These are phyloP conservation scores for Auricularia sp. DNA, from an alignment of 768 basidiomycete genomes.

Conservation along the genomic window DNA sequence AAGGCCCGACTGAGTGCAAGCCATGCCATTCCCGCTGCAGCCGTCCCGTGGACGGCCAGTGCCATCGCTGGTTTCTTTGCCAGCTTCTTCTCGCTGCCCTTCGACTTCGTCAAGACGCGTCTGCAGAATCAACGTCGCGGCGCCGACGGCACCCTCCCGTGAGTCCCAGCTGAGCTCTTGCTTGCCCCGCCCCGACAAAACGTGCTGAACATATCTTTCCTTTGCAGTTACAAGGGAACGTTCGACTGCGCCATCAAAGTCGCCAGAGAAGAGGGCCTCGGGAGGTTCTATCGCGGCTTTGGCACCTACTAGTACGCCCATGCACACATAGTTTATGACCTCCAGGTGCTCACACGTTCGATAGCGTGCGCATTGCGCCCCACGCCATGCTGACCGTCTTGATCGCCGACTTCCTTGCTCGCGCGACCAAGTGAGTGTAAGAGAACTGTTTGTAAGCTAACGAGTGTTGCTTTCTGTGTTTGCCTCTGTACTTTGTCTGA, in stretches of 20 bases:
- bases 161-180: background rate
- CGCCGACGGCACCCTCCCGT: background rate
- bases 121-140: background rate
- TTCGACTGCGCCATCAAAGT: background rate
- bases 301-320: background rate
- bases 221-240: background rate
- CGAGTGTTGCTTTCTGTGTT: no score
- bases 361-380: background rate
- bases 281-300: background rate
- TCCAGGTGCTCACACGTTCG: background rate
- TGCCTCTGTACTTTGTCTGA: no score
- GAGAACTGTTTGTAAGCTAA: no score
- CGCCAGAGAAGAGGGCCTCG: background rate
- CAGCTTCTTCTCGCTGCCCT: background rate
- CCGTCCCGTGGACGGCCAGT: background rate
- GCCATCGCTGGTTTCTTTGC: conserved; percentile 1
- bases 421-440: background rate
- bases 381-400: background rate
- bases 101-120: conserved; percentile 2
- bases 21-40: background rate
- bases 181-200: no score
- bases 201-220: background rate
- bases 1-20: background rate
- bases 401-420: conserved; percentile 1
- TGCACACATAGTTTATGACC: background rate